Percentiles rank a stretch among this genome's conserved stretches.
Conservation (phyloP, 2,329 filamentous ascomycete genomes). For the Xylariaceae sp. region DNA sequence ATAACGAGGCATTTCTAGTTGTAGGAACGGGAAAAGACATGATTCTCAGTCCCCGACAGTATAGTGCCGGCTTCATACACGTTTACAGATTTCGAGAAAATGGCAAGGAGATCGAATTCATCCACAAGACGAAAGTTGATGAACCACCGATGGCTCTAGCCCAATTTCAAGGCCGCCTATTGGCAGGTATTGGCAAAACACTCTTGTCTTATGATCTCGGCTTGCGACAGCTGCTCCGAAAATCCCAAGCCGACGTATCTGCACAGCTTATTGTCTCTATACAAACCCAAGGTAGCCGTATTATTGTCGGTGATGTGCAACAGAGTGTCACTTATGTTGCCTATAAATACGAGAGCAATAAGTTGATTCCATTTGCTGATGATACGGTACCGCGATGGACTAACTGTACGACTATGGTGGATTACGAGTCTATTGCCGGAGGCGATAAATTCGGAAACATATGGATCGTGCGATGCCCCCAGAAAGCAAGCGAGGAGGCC, state of each 20-base stretch:
- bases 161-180: constrained; percentile 84
- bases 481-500: constrained; percentile 79
- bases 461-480: constrained; percentile 83
- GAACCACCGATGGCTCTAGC: constrained; percentile 84
- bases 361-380: constrained; percentile 87
- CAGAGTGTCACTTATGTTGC: constrained; percentile 89
- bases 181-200: constrained; percentile 78
- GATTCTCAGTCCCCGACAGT: constrained; percentile 68
- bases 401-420: constrained; percentile 85
- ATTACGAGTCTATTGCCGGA: constrained; percentile 92
- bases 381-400: constrained; percentile 88
- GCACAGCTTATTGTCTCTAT: constrained; percentile 82
- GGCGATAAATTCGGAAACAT: constrained; percentile 98
- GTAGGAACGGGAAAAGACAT: constrained; percentile 94
- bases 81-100: constrained; percentile 86
- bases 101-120: constrained; percentile 84
- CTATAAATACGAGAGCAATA: constrained; percentile 88
- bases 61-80: constrained; percentile 76
- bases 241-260: constrained; percentile 74
- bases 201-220: constrained; percentile 89
- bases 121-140: constrained; percentile 92
- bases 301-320: constrained; percentile 86
- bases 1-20: constrained; percentile 84
- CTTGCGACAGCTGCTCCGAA: constrained; percentile 85
- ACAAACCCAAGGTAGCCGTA: constrained; percentile 83